A percentile compares a stretch with the other conserved stretches of the same genome.
Conservation (phyloP, 768 basidiomycete species). For the Suillus sp. region DNA sequence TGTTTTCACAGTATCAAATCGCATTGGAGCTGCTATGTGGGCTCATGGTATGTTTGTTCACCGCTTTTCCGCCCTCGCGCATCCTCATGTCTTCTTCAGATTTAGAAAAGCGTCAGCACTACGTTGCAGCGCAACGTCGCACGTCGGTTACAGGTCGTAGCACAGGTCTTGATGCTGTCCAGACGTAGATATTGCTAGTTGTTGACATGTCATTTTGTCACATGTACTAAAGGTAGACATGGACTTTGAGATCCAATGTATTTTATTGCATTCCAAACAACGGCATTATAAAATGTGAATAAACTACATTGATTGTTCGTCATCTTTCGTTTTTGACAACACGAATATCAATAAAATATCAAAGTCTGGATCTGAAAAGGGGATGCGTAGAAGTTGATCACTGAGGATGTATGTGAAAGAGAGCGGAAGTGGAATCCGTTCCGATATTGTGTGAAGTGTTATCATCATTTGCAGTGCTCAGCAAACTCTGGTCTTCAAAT, state of each 20-base stretch:
- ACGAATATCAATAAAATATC: not conserved
- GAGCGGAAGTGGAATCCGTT: not conserved
- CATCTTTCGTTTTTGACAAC: not conserved
- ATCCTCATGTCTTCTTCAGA: constrained; percentile 39
- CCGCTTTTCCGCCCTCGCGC: not conserved
- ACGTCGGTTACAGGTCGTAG: not conserved
- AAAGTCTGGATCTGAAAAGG: not conserved
- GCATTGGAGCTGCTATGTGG: constrained; percentile 95
- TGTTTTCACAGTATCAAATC: constrained; percentile 81
- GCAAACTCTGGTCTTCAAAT: not conserved
- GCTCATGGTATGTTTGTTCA: constrained; percentile 59
- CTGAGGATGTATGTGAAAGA: not conserved
- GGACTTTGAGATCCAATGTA: not conserved
- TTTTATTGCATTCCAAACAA: not conserved
- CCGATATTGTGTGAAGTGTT: not conserved
- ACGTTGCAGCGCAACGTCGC: constrained; percentile 36
- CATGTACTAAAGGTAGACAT: not conserved
- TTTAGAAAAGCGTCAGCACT: constrained; percentile 60
- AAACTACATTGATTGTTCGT: not conserved
- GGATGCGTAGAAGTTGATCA: not conserved
- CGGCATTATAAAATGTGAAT: not conserved
- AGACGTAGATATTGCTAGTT: not conserved
- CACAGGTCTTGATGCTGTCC: not conserved
- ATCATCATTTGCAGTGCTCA: not conserved
- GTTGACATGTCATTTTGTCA: not conserved